These are phyloP conservation scores for Rusavskia elegans DNA, from an alignment of 495 filamentous ascomycete genomes.

Conservation along the genomic window DNA sequence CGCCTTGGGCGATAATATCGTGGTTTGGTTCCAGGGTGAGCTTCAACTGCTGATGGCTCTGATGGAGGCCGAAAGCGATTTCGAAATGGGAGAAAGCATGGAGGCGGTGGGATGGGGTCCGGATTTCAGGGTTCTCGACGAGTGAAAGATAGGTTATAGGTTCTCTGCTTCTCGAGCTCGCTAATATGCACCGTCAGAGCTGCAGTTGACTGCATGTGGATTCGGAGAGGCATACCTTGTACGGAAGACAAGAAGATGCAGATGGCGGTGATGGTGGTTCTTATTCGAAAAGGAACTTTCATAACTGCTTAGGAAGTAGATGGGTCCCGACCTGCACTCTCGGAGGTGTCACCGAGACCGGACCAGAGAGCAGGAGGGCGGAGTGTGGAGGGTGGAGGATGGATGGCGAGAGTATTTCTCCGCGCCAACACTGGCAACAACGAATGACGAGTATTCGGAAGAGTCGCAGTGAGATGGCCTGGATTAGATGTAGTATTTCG, in stretches of 20 bases:
- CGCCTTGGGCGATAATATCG: constrained; percentile 68
- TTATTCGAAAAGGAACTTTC: constrained; percentile 13
- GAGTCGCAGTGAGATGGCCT: too few relatives aligned
- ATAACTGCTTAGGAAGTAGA: constrained; percentile 1
- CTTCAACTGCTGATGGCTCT: constrained; percentile 51
- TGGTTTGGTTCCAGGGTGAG: constrained; percentile 81
- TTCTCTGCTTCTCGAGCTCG: constrained; percentile 59
- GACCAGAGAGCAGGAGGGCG: background rate
- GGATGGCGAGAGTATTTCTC: background rate
- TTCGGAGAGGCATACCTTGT: constrained; percentile 6
- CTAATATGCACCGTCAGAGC: constrained; percentile 17
- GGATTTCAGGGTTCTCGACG: constrained; percentile 59
- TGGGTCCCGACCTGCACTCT: background rate
- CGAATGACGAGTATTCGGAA: too few relatives aligned
- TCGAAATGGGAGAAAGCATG: constrained; percentile 70
- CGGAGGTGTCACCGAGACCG: background rate
- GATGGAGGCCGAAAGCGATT: constrained; percentile 59
- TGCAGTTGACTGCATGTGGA: background rate
- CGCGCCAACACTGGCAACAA: background rate
- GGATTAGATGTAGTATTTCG: background rate
- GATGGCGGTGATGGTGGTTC: constrained; percentile 1
- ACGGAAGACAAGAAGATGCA: constrained; percentile 9
- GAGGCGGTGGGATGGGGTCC: constrained; percentile 63
- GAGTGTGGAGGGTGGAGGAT: background rate
- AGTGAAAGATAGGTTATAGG: constrained; percentile 59